These are phyloP conservation scores for Uromyces viciae-fabae DNA, from an alignment of 1,284 basidiomycete genomes.

Conservation along the genomic window DNA sequence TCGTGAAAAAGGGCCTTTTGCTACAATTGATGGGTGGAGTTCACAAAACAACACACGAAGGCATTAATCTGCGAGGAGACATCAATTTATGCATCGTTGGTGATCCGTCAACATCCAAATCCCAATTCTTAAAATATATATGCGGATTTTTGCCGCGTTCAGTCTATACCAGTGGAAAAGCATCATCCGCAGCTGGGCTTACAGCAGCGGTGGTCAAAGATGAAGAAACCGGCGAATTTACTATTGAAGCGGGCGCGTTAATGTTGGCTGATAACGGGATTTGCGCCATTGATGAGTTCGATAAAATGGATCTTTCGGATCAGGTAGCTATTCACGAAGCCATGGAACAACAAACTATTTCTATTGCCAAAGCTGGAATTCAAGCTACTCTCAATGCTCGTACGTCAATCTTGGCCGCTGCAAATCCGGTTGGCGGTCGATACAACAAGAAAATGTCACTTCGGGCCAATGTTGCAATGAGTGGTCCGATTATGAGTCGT, in stretches of 20 bases:
- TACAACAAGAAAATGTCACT: slow-evolving; percentile 94
- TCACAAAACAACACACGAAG: slow-evolving; percentile 92
- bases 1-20: slow-evolving; percentile 96
- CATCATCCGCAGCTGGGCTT: slow-evolving; percentile 95
- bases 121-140: slow-evolving; percentile 98
- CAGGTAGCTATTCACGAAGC: slow-evolving; percentile 99
- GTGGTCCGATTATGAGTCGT: slow-evolving; percentile 97
- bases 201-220: slow-evolving; percentile 98
- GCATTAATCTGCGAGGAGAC: slow-evolving; percentile 94
- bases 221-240: slow-evolving; percentile 98
- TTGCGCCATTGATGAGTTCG: slow-evolving; percentile 99
- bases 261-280: slow-evolving; percentile 99
- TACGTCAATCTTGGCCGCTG: slow-evolving; percentile 94
- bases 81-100: slow-evolving; percentile 98
- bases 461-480: slow-evolving; percentile 96
- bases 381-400: slow-evolving; percentile 97
- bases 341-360: slow-evolving; percentile 99
- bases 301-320: slow-evolving; percentile 99
- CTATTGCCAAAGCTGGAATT: slow-evolving; percentile 97
- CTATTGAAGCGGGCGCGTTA: slow-evolving; percentile 95
- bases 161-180: slow-evolving; percentile 98
- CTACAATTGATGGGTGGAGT: slow-evolving; percentile 99
- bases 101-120: slow-evolving; percentile 94
- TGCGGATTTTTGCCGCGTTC: slow-evolving; percentile 98
- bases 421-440: slow-evolving; percentile 91